phyloP scores from a whole-genome alignment of 768 basidiomycete genomes.

The Zangia roseola region DNA sequence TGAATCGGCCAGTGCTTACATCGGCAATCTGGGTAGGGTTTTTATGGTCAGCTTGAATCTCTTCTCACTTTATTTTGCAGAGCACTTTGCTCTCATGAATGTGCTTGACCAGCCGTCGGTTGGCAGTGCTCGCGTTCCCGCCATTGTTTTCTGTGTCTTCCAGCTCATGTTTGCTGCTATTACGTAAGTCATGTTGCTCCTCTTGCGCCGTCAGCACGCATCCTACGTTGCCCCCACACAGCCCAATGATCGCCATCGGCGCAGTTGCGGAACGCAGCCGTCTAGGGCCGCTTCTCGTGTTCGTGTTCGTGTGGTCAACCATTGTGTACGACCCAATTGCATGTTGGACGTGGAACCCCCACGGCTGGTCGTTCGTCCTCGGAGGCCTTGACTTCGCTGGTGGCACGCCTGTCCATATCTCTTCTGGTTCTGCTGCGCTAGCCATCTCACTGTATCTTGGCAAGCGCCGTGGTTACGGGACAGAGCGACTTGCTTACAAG shows the following conservation, averaged over 20 bases:
- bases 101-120: conserved; percentile 76
- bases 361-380: conserved; percentile 71
- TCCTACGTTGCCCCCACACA: conserved; percentile 29
- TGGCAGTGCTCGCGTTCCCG: conserved; percentile 68
- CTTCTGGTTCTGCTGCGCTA: conserved; percentile 87
- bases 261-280: conserved; percentile 89
- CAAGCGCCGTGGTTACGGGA: conserved; percentile 88
- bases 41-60: not conserved
- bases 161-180: conserved; percentile 91
- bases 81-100: conserved; percentile 78
- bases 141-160: conserved; percentile 78
- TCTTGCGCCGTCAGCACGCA: not conserved
- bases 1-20: conserved; percentile 68
- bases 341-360: conserved; percentile 93
- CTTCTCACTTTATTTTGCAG: conserved; percentile 36
- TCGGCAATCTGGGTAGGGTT: conserved; percentile 77
- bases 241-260: conserved; percentile 86
- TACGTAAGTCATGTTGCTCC: conserved; percentile 50
- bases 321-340: conserved; percentile 93
- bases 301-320: conserved; percentile 88
- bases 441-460: conserved; percentile 92
- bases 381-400: conserved; percentile 94
- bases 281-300: conserved; percentile 83
- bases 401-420: conserved; percentile 96
- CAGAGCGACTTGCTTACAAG: conserved; percentile 86